Evolutionary conservation across 495 filamentous ascomycete genomes (phyloP).

Genomic region (Aspergillus baeticus): DNA sequence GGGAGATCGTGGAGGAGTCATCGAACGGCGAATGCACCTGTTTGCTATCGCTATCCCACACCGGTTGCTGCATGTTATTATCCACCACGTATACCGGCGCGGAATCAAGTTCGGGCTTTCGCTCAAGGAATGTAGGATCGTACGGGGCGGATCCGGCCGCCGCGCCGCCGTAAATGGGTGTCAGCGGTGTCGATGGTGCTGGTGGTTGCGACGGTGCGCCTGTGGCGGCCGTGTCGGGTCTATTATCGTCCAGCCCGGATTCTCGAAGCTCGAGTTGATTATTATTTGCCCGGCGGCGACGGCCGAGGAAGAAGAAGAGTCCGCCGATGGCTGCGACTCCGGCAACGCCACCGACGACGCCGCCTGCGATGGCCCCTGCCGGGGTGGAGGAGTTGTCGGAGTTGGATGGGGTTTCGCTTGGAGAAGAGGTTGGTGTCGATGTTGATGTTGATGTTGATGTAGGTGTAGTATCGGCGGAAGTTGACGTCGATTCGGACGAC

Average conservation of each 20-base stretch:
- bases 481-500: neutral
- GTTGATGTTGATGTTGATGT: neutral
- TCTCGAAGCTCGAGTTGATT: neutral
- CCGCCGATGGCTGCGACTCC: neutral
- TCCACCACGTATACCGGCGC: neutral
- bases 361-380: neutral
- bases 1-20: neutral
- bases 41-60: neutral
- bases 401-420: neutral
- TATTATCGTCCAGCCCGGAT: neutral
- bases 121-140: neutral
- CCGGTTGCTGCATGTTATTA: neutral
- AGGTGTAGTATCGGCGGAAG: neutral
- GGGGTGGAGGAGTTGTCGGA: neutral
- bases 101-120: neutral
- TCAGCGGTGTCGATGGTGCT: neutral
- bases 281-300: neutral
- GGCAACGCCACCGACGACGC: neutral
- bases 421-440: neutral
- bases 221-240: neutral
- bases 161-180: neutral
- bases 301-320: constrained; percentile 8
- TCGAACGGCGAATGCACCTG: neutral
- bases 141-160: neutral
- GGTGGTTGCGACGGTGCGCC: neutral